These are phyloP conservation scores for Plasmodium inui DNA, from an alignment of 169 alveolate genomes.

Conservation along the genomic window DNA sequence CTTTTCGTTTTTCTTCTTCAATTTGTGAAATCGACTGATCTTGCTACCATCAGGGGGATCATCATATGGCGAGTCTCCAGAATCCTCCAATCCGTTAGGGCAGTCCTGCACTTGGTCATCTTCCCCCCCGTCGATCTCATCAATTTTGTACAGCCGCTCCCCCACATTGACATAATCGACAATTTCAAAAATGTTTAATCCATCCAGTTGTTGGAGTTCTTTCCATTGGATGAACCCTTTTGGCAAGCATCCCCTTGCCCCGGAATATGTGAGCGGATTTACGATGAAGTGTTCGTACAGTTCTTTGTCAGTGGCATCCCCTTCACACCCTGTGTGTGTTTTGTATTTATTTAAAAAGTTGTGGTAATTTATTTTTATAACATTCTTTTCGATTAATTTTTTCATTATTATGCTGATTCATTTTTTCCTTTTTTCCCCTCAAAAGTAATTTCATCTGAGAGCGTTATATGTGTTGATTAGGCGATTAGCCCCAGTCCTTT, in stretches of 20 bases:
- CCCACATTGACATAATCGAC: slow-evolving; percentile 68
- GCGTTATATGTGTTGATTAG: background rate
- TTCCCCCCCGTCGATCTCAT: slow-evolving; percentile 26
- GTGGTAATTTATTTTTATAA: slow-evolving; percentile 65
- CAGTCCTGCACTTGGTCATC: slow-evolving; percentile 9
- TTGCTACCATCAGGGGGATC: background rate
- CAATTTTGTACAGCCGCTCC: slow-evolving; percentile 43
- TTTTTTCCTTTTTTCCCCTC: slow-evolving; percentile 28
- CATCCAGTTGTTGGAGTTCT: slow-evolving; percentile 24
- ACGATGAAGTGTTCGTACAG: slow-evolving; percentile 70
- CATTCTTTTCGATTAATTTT: slow-evolving; percentile 65
- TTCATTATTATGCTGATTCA: slow-evolving; percentile 43
- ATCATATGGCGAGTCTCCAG: background rate
- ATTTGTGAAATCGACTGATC: background rate
- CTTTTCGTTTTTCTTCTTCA: slow-evolving; percentile 3
- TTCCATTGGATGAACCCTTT: background rate
- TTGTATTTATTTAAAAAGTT: slow-evolving; percentile 57
- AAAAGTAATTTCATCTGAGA: background rate
- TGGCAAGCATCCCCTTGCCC: slow-evolving; percentile 66
- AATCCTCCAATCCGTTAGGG: slow-evolving; percentile 7
- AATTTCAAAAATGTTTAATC: slow-evolving; percentile 66
- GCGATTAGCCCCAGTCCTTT: background rate
- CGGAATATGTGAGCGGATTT: slow-evolving; percentile 55
- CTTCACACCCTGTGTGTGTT: slow-evolving; percentile 9
- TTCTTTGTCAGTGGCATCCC: slow-evolving; percentile 46